phyloP scores from a whole-genome alignment of 2,329 filamentous ascomycete species.

The Epichloe uncinata region DNA sequence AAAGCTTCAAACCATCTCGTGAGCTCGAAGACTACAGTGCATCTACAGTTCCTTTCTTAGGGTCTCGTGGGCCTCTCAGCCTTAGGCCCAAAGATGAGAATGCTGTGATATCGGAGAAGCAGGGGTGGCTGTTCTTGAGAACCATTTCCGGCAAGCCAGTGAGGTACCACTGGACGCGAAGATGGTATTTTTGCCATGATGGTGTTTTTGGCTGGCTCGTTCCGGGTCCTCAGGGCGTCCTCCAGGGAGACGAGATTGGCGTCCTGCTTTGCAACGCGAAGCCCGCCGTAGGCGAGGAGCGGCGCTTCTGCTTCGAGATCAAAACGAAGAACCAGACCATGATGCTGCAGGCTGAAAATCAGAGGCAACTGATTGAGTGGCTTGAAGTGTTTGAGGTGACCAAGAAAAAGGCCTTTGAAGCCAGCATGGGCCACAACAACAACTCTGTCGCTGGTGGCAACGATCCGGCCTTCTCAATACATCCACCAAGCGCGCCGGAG shows the following conservation, averaged over 20 bases:
- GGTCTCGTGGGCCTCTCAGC: conserved; percentile 53
- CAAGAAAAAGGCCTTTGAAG: conserved; percentile 83
- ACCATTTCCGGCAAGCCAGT: conserved; percentile 78
- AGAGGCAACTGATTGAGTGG: conserved; percentile 87
- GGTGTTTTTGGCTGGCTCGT: conserved; percentile 93
- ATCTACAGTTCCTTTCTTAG: conserved; percentile 79
- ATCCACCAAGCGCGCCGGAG: conserved; percentile 73
- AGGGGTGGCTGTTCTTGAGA: conserved; percentile 84
- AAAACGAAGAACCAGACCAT: conserved; percentile 93
- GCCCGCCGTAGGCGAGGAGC: conserved; percentile 81
- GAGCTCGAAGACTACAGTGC: conserved; percentile 88
- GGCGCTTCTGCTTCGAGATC: conserved; percentile 94
- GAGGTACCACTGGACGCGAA: conserved; percentile 73
- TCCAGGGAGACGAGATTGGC: conserved; percentile 93
- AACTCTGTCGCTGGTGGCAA: conserved; percentile 33
- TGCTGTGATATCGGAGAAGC: conserved; percentile 58
- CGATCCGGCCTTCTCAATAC: conserved; percentile 83
- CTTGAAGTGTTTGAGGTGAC: conserved; percentile 85
- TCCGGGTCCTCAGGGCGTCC: conserved; percentile 71
- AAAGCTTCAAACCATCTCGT: conserved; percentile 63
- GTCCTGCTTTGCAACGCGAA: conserved; percentile 88
- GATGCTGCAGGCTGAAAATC: conserved; percentile 84
- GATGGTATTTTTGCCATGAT: conserved; percentile 93
- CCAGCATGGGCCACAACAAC: conserved; percentile 42
- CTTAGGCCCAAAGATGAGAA: conserved; percentile 41